Conservation (phyloP, 1,284 basidiomycete genomes). For the Ceratobasidium sp. region DNA sequence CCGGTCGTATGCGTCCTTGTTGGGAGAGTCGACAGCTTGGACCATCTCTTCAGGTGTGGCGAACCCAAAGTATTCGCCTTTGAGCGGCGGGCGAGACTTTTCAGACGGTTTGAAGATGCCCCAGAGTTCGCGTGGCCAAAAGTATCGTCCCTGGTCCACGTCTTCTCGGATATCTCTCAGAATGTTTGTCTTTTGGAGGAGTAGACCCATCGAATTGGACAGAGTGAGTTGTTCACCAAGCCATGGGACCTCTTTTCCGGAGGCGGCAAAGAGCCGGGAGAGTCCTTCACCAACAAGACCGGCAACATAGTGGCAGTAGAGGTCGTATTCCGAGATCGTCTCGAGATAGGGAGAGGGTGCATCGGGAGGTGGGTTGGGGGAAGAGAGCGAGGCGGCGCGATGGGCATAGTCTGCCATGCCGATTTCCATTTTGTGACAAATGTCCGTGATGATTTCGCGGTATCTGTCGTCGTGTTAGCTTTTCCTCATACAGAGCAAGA, state of each 20-base stretch:
- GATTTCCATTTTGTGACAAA: slow-evolving; percentile 83
- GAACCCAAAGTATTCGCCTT: slow-evolving; percentile 65
- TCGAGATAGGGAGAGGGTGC: slow-evolving; percentile 69
- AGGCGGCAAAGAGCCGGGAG: slow-evolving; percentile 88
- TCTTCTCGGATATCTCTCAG: slow-evolving; percentile 97
- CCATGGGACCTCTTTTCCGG: slow-evolving; percentile 82
- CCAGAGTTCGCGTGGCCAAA: slow-evolving; percentile 98
- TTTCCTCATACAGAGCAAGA: slow-evolving; percentile 7
- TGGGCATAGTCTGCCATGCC: slow-evolving; percentile 98
- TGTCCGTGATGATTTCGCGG: slow-evolving; percentile 83
- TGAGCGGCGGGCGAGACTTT: slow-evolving; percentile 18
- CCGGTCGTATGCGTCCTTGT: slow-evolving; percentile 61
- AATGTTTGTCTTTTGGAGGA: slow-evolving; percentile 99
- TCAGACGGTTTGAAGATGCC: slow-evolving; percentile 49
- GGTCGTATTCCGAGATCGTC: slow-evolving; percentile 85
- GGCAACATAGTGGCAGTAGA: slow-evolving; percentile 99
- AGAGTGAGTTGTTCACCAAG: slow-evolving; percentile 85
- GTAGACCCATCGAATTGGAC: slow-evolving; percentile 94
- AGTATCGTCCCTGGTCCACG: slow-evolving; percentile 82
- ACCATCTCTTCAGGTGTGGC: slow-evolving; percentile 66
- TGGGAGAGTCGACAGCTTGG: slow-evolving; percentile 50
- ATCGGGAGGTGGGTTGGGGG: neutral
- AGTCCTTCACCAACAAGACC: slow-evolving; percentile 97
- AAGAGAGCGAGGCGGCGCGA: slow-evolving; percentile 61
- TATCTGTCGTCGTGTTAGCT: slow-evolving; percentile 60